phyloP scores from a whole-genome alignment of 2,329 filamentous ascomycete species.

The Venturia aucupariae region DNA sequence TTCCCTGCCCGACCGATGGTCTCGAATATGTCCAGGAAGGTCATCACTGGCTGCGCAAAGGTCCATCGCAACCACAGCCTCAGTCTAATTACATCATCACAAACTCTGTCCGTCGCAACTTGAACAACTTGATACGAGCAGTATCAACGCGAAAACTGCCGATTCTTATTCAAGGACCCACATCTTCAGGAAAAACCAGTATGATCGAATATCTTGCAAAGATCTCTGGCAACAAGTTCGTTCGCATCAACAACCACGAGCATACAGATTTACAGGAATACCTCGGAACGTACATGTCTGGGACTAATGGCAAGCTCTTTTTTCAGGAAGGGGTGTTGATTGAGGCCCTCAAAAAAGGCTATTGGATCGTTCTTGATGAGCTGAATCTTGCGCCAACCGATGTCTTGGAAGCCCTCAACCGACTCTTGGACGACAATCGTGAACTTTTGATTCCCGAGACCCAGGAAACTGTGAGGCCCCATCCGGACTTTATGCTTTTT shows the following conservation, averaged over 20 bases:
- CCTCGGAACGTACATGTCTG: constrained; percentile 85
- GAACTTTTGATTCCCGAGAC: constrained; percentile 95
- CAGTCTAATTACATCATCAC: constrained; percentile 93
- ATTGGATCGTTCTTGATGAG: constrained; percentile 98
- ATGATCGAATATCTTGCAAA: constrained; percentile 99
- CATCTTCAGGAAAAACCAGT: constrained; percentile 94
- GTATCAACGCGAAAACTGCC: constrained; percentile 88
- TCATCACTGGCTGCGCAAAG: constrained; percentile 85
- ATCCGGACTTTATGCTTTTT: constrained; percentile 95
- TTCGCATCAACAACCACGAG: constrained; percentile 98
- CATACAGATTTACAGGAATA: constrained; percentile 98
- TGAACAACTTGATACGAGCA: constrained; percentile 88
- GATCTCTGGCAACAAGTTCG: constrained; percentile 90
- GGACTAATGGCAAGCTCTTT: constrained; percentile 68
- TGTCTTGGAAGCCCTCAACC: constrained; percentile 90
- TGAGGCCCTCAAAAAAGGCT: constrained; percentile 80
- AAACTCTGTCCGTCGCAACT: constrained; percentile 85
- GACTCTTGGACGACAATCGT: constrained; percentile 89
- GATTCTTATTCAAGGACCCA: constrained; percentile 91
- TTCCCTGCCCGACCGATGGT: constrained; percentile 67
- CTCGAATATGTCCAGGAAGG: constrained; percentile 73
- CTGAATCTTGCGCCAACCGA: constrained; percentile 95
- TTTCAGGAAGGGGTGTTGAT: constrained; percentile 95
- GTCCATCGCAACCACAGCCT: constrained; percentile 55
- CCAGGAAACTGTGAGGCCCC: constrained; percentile 83